Base-by-base conservation (phyloP, 2,329 filamentous ascomycete species). In the Ophiognomonia clavigignenti-juglandacearum region DNA sequence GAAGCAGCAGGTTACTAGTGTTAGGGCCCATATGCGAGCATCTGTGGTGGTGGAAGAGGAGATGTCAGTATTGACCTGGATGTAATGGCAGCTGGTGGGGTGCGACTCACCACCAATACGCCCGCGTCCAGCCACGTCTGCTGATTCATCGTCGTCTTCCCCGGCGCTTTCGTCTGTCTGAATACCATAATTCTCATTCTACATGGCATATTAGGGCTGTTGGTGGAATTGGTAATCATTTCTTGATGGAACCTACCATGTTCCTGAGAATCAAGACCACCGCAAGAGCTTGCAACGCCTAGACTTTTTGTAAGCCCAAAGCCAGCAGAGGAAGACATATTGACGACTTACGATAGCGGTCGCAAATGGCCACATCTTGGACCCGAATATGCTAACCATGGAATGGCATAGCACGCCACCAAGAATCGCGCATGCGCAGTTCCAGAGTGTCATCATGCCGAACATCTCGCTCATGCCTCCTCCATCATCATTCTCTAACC, bases 341-440 rank as follows among this genome's bases (percentile, higher is more conserved):
- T 8, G 8, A n/a, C 2, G 18, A 34, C 58, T 53, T 47, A 63
- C 59, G 34, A 69, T 59, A 1, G 70, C 67, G 4, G 66, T 63
- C 56, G 78, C 61, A 63, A 79, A 74, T 0, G 75, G 75, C 27
- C 69, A 67, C 31, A 67, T 68, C 52, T 72, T 74, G 2, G 74
- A 76, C 19, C 69, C 68, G 3, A 70, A 62, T 10, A 60, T 53
- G 19, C 63, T 58, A 4, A 79, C 75, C 22, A 78, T 60, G 54
- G 67, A 71, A 50, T 78, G 71, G 4, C 71, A 71, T 24, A 72
- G 56, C 0, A 78, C 64, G 2, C 76, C 76, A 0, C 73, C 67
- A 5, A 68, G 47, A 41, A 80, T 75, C 1, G 76, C 76, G 40
- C 74, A 71, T 19, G 76, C 65, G 27, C 74, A 74, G 55, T 77